Evolutionary conservation across 441 rosid genomes (phyloP).

Genomic region (Populus hybrid): DNA sequence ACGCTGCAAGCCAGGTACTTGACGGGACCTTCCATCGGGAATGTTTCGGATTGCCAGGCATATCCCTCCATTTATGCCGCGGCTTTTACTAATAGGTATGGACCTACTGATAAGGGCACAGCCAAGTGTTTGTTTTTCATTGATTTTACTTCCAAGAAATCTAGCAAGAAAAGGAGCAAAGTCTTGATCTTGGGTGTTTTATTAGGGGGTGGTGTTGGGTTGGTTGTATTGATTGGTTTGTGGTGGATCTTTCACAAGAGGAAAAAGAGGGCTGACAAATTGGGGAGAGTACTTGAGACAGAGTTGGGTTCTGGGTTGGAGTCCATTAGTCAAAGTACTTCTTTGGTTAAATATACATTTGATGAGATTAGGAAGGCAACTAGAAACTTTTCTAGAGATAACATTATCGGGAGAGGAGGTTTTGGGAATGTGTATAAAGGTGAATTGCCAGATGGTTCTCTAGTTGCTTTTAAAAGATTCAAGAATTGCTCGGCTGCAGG

Average conservation of each 20-base stretch:
- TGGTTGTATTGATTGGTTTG: slow-evolving; percentile 34
- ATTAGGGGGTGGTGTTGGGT: slow-evolving; percentile 28
- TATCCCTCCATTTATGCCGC: slow-evolving; percentile 70
- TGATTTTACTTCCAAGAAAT: slow-evolving; percentile 20
- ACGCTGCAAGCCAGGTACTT: slow-evolving; percentile 42
- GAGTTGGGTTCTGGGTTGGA: slow-evolving; percentile 47
- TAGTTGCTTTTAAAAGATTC: slow-evolving; percentile 89
- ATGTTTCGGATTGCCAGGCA: slow-evolving; percentile 61
- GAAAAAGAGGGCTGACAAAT: slow-evolving; percentile 24
- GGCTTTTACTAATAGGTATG: slow-evolving; percentile 50
- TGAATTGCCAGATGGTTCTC: slow-evolving; percentile 57
- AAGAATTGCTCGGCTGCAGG: slow-evolving; percentile 87
- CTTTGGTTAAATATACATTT: slow-evolving; percentile 56
- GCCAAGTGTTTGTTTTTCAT: slow-evolving; percentile 66
- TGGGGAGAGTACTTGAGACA: slow-evolving; percentile 31
- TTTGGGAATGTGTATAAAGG: slow-evolving; percentile 89
- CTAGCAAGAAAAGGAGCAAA: slow-evolving; percentile 21
- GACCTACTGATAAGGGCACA: slow-evolving; percentile 64
- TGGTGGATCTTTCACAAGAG: slow-evolving; percentile 50
- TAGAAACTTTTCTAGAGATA: slow-evolving; percentile 62
- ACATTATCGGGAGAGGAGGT: slow-evolving; percentile 83
- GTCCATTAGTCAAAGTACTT: slow-evolving; percentile 68
- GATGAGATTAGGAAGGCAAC: slow-evolving; percentile 84
- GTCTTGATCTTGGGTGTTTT: slow-evolving; percentile 33
- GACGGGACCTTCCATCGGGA: slow-evolving; percentile 47